Evolutionary conservation across 129 eudicot species (phyloP).

Genomic region (Kitagawia praeruptora): DNA sequence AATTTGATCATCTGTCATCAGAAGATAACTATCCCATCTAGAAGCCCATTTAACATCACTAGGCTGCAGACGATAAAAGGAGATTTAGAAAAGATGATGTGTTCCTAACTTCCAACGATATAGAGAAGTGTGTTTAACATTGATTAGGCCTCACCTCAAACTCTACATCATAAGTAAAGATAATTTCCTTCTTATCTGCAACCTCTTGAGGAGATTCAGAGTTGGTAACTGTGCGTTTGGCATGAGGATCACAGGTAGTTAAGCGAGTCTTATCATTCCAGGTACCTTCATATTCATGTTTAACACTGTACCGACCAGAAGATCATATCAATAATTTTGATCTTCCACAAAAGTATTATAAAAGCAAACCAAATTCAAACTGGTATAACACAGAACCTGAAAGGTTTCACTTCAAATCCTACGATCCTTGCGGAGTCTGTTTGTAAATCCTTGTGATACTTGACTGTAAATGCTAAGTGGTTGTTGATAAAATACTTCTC

Average conservation of each 20-base stretch:
- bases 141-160: slow-evolving; percentile 33
- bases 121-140: neutral
- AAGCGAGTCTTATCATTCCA: slow-evolving; percentile 44
- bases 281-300: slow-evolving; percentile 53
- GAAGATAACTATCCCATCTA: slow-evolving; percentile 62
- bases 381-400: slow-evolving; percentile 31
- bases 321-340: neutral
- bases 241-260: slow-evolving; percentile 65
- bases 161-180: slow-evolving; percentile 55
- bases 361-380: too few relatives aligned
- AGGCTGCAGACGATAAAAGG: slow-evolving; percentile 23
- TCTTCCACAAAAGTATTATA: neutral
- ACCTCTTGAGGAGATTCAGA: slow-evolving; percentile 68
- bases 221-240: slow-evolving; percentile 42
- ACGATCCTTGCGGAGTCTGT: slow-evolving; percentile 65
- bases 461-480: slow-evolving; percentile 57
- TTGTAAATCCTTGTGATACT: slow-evolving; percentile 50
- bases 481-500: slow-evolving; percentile 64
- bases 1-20: slow-evolving; percentile 56
- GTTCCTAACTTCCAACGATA: slow-evolving; percentile 3
- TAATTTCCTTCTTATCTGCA: slow-evolving; percentile 49
- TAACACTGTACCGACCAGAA: slow-evolving; percentile 37
- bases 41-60: slow-evolving; percentile 64
- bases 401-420: slow-evolving; percentile 66
- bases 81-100: neutral